These are phyloP conservation scores for Letharia columbiana DNA, from an alignment of 495 filamentous ascomycete species.

Conservation along the genomic window DNA sequence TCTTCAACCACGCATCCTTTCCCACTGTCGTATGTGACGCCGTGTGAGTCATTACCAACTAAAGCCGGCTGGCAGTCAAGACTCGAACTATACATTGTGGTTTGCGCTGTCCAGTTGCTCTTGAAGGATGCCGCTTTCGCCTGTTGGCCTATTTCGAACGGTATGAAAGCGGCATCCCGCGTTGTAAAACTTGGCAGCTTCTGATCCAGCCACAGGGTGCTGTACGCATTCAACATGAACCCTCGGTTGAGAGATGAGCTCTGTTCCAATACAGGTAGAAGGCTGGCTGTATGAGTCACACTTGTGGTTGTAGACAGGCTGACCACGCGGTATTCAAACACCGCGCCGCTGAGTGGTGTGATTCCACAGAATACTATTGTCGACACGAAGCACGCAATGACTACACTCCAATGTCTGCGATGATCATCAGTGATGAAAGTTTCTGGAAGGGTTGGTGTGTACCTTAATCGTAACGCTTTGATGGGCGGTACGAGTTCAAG, in stretches of 20 bases:
- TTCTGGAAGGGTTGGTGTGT: background rate
- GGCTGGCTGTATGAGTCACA: slow-evolving; percentile 11
- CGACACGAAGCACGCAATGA: slow-evolving; percentile 32
- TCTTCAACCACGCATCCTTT: slow-evolving; percentile 25
- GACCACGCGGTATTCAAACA: slow-evolving; percentile 26
- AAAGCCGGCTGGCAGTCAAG: slow-evolving; percentile 31
- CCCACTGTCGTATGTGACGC: slow-evolving; percentile 26
- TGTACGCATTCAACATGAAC: slow-evolving; percentile 33
- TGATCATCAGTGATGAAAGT: background rate
- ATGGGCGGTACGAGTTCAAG: slow-evolving; percentile 42
- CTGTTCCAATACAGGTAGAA: slow-evolving; percentile 21
- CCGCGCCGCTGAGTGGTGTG: slow-evolving; percentile 35
- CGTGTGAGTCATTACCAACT: slow-evolving; percentile 8
- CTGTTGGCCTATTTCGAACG: slow-evolving; percentile 26
- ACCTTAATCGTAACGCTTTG: slow-evolving; percentile 33
- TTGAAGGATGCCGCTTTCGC: background rate
- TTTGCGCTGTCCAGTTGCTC: slow-evolving; percentile 29
- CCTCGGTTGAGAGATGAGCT: slow-evolving; percentile 17
- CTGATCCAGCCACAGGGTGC: slow-evolving; percentile 33
- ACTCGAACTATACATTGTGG: slow-evolving; percentile 29
- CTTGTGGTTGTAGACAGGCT: slow-evolving; percentile 10
- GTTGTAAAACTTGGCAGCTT: slow-evolving; percentile 35
- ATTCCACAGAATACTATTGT: slow-evolving; percentile 39
- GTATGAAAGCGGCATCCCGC: slow-evolving; percentile 29
- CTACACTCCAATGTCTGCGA: slow-evolving; percentile 37